Base-by-base conservation (phyloP, 176 grass and related monocot species). In the Carex parvula region DNA sequence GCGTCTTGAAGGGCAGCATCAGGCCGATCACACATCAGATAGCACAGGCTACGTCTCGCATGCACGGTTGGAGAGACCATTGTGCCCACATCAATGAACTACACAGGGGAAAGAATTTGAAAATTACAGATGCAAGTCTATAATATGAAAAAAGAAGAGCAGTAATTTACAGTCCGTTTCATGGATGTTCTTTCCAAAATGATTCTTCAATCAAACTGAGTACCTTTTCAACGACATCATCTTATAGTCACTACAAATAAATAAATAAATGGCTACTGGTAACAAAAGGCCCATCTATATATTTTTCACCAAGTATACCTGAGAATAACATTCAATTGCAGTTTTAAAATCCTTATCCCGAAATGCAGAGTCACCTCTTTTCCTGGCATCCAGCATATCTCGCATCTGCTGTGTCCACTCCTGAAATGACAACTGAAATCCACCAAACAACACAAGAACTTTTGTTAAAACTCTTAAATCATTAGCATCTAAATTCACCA, bases 391-490 rank as follows among this genome's bases (percentile, higher is more conserved):
- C 67, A 98, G 21, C 91, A 95, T 98, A 80, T 98, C 95, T 80
- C 92, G 95, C 95, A 98, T 98, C 85, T 95, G 92, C 52, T 98
- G 92, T 79, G 95, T 98, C 95, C 95, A 98, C 87, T 98, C 95
- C 61, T 98, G 95, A 84, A 98, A 98, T 18, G 95, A 98, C 64
- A 98, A 84, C 95, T 98, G 82, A 85, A 86, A 84, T 59, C 22
- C 81, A 69, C 62, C 58, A 14, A 68, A 78, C 52, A 55, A 78
- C 42, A 70, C 14, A 65, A 53, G 37, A 83, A 87, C 14, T 64
- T 14, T 37, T 24, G 11, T 35, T 55, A 42, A 35, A 10, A 69
- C n/a, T 24, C 68, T 1, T 14, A 62, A 35, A 13, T 56, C 15
- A 63, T 80, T 30, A 83, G 21, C 39, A 83, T 70, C 12, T 17